A percentile compares a stretch with the other conserved stretches of the same genome.
Evolutionary conservation across 2,329 filamentous ascomycete genomes (phyloP).

Genomic region (Volutella citrinella): DNA sequence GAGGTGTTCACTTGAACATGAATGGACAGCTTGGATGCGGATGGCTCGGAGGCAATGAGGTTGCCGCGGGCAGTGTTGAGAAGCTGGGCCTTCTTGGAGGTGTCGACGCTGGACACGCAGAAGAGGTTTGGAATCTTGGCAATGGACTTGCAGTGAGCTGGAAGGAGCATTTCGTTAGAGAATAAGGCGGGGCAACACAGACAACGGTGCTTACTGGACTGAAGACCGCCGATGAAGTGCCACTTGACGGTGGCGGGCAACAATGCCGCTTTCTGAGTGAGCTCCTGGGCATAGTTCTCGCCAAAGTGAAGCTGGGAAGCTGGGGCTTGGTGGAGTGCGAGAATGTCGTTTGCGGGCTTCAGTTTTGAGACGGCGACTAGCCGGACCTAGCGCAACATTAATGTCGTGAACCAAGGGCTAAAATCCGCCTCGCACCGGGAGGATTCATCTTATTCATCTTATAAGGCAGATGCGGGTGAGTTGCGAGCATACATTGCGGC

Average conservation of each 20-base stretch:
- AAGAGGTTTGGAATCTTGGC: conserved; percentile 86
- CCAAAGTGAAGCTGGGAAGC: conserved; percentile 75
- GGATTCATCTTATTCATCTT: not conserved
- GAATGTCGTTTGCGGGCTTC: conserved; percentile 88
- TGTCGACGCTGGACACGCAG: conserved; percentile 89
- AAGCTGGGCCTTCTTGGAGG: conserved; percentile 78
- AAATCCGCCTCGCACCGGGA: no score
- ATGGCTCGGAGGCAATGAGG: conserved; percentile 40
- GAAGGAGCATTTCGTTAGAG: conserved; percentile 11
- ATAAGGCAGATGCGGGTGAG: not conserved
- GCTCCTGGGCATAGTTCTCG: conserved; percentile 93
- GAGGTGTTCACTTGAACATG: conserved; percentile 97
- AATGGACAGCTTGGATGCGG: conserved; percentile 56
- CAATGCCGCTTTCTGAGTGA: conserved; percentile 78
- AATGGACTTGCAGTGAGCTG: conserved; percentile 85
- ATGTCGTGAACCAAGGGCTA: conserved; percentile 7
- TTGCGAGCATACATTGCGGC: conserved; percentile 47
- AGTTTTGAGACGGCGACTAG: conserved; percentile 95
- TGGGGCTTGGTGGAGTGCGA: conserved; percentile 69
- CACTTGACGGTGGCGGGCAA: conserved; percentile 77
- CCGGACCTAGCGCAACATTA: conserved; percentile 55
- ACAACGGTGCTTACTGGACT: conserved; percentile 68
- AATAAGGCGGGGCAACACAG: no score
- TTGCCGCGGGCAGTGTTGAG: conserved; percentile 73
- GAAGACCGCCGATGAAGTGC: conserved; percentile 96